Conservation (phyloP, 2,329 filamentous ascomycete species). For the Fusarium citri region DNA sequence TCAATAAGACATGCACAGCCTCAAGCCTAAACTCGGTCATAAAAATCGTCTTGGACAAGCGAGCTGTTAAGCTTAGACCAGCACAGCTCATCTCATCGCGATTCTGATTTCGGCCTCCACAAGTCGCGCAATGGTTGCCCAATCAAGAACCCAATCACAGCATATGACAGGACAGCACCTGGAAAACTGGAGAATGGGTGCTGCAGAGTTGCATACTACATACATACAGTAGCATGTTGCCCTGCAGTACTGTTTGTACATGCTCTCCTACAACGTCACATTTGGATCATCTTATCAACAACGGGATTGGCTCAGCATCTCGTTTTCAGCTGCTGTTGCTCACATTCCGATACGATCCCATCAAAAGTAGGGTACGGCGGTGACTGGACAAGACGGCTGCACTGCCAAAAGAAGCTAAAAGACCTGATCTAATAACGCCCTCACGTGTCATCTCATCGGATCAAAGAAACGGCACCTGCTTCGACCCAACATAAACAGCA, state of each 20-base stretch:
- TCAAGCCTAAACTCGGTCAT: constrained; percentile 3
- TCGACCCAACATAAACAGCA: not conserved
- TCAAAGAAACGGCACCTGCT: not conserved
- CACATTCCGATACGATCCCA: constrained; percentile 12
- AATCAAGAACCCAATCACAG: constrained; percentile 32
- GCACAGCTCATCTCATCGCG: constrained; percentile 16
- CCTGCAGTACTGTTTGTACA: not conserved
- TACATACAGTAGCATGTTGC: not conserved
- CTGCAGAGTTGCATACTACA: not conserved
- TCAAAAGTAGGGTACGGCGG: constrained; percentile 9
- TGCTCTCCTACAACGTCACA: constrained; percentile 30
- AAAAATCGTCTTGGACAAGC: constrained; percentile 6
- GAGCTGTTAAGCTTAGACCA: constrained; percentile 5
- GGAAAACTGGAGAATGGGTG: constrained; percentile 24
- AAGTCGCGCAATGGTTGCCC: constrained; percentile 33
- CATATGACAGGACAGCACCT: constrained; percentile 18
- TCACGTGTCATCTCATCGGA: not conserved
- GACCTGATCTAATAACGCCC: not conserved
- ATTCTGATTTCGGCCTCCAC: constrained; percentile 27
- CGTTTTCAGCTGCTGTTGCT: constrained; percentile 23
- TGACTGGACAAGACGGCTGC: constrained; percentile 17
- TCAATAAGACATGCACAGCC: constrained; percentile 17
- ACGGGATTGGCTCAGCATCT: constrained; percentile 23
- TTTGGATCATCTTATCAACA: constrained; percentile 16
- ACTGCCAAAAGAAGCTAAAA: not conserved